Conservation (phyloP, 225 moss, liverwort and hornwort species). For the Takakia lepidozioides region DNA sequence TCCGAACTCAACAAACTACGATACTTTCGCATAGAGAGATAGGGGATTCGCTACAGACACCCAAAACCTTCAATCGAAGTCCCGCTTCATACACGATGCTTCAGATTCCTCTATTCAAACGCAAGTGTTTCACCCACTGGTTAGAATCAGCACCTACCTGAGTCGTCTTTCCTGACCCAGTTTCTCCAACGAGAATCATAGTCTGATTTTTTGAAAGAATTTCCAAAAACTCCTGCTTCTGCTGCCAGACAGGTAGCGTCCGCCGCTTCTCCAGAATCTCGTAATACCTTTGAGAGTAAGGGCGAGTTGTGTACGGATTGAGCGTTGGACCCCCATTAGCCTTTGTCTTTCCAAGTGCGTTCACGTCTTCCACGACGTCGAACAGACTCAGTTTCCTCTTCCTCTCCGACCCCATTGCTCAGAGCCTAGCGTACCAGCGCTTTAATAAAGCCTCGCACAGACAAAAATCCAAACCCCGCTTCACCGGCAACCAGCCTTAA, state of each 20-base stretch:
- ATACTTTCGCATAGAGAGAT: no score
- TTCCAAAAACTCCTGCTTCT: conserved; percentile 48
- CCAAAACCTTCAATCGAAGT: no score
- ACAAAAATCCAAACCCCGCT: no score
- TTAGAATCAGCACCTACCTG: no score
- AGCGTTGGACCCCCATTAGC: conserved; percentile 20
- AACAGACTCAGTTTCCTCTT: conserved; percentile 52
- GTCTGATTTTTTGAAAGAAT: conserved; percentile 43
- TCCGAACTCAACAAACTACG: no score
- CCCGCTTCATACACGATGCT: no score
- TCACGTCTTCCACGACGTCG: conserved; percentile 37
- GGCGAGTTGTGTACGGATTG: conserved; percentile 46
- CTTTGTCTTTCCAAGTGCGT: conserved; percentile 27
- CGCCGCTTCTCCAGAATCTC: conserved; percentile 59
- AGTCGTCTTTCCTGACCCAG: conserved; percentile 48
- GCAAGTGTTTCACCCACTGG: no score
- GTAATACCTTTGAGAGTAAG: conserved; percentile 46
- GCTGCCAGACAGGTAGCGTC: conserved; percentile 52
- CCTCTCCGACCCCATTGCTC: conserved; percentile 41
- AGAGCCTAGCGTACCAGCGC: no score
- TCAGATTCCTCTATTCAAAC: no score
- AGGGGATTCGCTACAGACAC: no score
- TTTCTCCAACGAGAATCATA: conserved; percentile 55
- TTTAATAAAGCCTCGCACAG: no score
- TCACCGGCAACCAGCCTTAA: no score